A percentile compares a stretch with the other conserved stretches of the same genome.
phyloP scores from a whole-genome alignment of 192 early-diverging fungal genomes.

The Coemansia sp. region DNA sequence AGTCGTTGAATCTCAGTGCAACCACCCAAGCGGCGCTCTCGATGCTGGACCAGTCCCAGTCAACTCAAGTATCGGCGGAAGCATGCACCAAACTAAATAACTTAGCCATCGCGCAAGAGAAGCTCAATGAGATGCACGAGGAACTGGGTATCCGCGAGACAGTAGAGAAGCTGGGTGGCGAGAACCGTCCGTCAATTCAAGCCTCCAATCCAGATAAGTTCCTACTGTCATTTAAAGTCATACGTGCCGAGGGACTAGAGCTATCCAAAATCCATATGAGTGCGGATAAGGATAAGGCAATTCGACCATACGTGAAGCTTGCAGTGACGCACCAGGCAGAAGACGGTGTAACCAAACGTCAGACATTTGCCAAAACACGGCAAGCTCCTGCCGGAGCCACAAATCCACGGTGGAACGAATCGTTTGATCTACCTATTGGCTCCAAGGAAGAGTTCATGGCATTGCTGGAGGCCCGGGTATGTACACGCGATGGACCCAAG shows the following conservation, averaged over 20 bases:
- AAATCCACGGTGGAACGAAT: constrained; percentile 81
- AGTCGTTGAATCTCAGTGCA: constrained; percentile 27
- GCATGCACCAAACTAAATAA: constrained; percentile 55
- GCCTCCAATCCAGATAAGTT: constrained; percentile 23
- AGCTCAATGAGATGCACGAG: constrained; percentile 47
- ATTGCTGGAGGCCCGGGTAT: constrained; percentile 46
- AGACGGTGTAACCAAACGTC: constrained; percentile 55
- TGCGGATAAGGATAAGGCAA: constrained; percentile 22
- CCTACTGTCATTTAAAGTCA: constrained; percentile 67
- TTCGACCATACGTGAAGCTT: constrained; percentile 66
- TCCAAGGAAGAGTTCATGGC: constrained; percentile 37
- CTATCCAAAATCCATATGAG: constrained; percentile 60
- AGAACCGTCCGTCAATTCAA: constrained; percentile 36
- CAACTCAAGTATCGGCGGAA: constrained; percentile 31
- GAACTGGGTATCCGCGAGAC: constrained; percentile 38
- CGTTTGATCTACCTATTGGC: constrained; percentile 63
- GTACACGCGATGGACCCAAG: constrained; percentile 53
- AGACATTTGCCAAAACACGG: constrained; percentile 60
- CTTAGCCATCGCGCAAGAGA: constrained; percentile 36
- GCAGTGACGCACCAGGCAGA: constrained; percentile 39
- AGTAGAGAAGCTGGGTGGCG: constrained; percentile 37
- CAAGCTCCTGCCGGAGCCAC: constrained; percentile 25
- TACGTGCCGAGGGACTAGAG: constrained; percentile 63
- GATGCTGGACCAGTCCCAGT: constrained; percentile 40
- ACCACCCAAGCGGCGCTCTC: constrained; percentile 35